Evolutionary conservation across 805 yeast species (phyloP), one percentile per base, ranked within the genome.

Genomic region (Zygoascus ofunaensis): DNA sequence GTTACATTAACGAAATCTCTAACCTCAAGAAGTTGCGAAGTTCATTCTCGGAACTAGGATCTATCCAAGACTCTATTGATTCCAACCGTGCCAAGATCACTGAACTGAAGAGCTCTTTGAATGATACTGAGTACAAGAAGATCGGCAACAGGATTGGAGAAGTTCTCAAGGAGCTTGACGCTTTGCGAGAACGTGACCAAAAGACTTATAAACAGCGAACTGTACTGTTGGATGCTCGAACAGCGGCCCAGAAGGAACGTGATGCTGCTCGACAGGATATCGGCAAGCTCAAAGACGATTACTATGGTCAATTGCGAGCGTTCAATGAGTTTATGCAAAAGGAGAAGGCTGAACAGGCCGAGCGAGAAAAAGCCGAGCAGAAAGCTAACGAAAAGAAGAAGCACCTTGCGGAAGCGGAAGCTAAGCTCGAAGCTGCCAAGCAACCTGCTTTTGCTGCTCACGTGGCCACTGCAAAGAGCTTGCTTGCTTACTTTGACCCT

Each of bases 401-500:
- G 57, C 69, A 74, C 61, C 73, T 72, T 65, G 78, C 72, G 56
- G 82, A 81, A 45, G 86, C 85, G 55, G 71, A 76, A 58, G 77
- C 77, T 58, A 76, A 84, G 69, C 74, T 78, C 42, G 83, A 78
- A 50, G 87, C 87, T 39, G 77, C 83, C 22, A 64, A 66, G 37
- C 66, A 67, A 55, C 95, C 97, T 23, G 97, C 97, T 22, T 89
- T 82, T 67, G 77, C 81, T 47, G 68, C 68, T 37, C 95, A 92
- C 67, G 81, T 90, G 56, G 72, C 73, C 53, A 70, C 81, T 50
- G 83, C 92, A 57, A 85, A 87, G 64, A 69, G 74, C 44, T 72
- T 87, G 60, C 72, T 89, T 61, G 59, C 68, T 32, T 76, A 76
- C 65, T 85, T 92, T 55, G 95, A 87, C 60, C 92, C 94, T 54